Evolutionary conservation across 2,329 filamentous ascomycete genomes (phyloP).

Genomic region (Colletotrichum siamense): DNA sequence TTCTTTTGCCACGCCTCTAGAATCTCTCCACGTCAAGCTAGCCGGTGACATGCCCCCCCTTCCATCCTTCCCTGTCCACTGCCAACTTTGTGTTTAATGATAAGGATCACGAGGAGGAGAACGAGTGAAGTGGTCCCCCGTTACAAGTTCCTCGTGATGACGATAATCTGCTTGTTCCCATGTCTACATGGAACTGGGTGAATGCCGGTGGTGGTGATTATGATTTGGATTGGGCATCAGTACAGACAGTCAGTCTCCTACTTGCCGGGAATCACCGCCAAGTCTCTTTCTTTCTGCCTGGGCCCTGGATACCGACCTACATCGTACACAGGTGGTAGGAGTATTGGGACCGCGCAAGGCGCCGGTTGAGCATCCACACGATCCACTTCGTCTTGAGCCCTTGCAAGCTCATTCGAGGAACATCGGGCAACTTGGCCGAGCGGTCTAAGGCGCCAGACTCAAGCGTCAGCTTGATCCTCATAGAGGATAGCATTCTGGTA

Average conservation of each 20-base stretch:
- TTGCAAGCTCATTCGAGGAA: neutral
- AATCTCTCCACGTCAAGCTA: neutral
- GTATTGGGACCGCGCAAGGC: neutral
- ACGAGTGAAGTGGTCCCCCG: neutral
- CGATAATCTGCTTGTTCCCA: neutral
- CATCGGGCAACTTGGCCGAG: constrained; percentile 19
- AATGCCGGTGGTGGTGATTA: neutral
- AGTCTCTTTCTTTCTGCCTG: neutral
- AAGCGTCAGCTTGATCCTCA: neutral
- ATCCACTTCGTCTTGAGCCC: neutral
- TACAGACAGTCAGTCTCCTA: neutral
- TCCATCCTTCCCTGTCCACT: neutral
- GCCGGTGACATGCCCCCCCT: neutral
- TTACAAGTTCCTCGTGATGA: neutral
- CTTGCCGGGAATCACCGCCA: neutral
- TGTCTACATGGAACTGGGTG: neutral
- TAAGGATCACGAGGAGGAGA: neutral
- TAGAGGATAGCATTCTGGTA: constrained; percentile 16
- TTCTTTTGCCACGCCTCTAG: neutral
- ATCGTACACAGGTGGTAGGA: neutral
- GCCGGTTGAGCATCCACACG: neutral
- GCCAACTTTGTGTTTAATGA: neutral
- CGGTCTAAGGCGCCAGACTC: constrained; percentile 24
- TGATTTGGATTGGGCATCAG: neutral
- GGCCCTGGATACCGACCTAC: neutral